These are phyloP conservation scores for Phytopythium litorale DNA, from an alignment of 352 stramenopile genomes.

Conservation along the genomic window DNA sequence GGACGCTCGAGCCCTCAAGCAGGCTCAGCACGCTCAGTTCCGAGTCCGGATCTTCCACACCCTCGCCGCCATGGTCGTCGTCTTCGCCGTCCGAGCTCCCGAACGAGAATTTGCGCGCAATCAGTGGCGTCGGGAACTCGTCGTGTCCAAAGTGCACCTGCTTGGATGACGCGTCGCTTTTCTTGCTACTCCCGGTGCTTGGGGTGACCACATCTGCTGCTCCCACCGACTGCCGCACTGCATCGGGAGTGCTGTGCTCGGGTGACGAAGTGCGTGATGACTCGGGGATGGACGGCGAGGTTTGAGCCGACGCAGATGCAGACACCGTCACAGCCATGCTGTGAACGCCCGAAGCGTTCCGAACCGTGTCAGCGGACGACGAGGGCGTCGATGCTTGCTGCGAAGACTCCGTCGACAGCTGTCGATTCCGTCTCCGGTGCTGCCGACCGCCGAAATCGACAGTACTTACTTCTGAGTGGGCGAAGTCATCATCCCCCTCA, in stretches of 20 bases:
- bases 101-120: slow-evolving; percentile 61
- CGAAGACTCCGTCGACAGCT: background rate
- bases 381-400: slow-evolving; percentile 5
- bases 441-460: background rate
- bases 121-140: slow-evolving; percentile 51
- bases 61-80: slow-evolving; percentile 4
- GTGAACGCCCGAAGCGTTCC: slow-evolving; percentile 1
- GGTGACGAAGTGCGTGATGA: background rate
- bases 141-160: slow-evolving; percentile 48
- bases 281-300: slow-evolving; percentile 2
- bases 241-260: background rate
- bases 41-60: slow-evolving; percentile 13
- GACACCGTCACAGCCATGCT: slow-evolving; percentile 1
- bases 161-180: slow-evolving; percentile 34
- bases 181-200: slow-evolving; percentile 49
- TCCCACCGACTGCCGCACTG: background rate
- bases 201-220: slow-evolving; percentile 19
- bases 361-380: slow-evolving; percentile 3
- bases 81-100: slow-evolving; percentile 56
- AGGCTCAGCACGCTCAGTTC: slow-evolving; percentile 40
- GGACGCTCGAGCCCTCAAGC: slow-evolving; percentile 45
- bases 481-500: background rate
- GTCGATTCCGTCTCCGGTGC: background rate
- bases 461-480: background rate
- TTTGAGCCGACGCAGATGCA: background rate